A percentile compares a stretch with the other conserved stretches of the same genome.
Evolutionary conservation across 192 early-diverging fungal genomes (phyloP).

Genomic region (Jimgerdemannia lactiflua): DNA sequence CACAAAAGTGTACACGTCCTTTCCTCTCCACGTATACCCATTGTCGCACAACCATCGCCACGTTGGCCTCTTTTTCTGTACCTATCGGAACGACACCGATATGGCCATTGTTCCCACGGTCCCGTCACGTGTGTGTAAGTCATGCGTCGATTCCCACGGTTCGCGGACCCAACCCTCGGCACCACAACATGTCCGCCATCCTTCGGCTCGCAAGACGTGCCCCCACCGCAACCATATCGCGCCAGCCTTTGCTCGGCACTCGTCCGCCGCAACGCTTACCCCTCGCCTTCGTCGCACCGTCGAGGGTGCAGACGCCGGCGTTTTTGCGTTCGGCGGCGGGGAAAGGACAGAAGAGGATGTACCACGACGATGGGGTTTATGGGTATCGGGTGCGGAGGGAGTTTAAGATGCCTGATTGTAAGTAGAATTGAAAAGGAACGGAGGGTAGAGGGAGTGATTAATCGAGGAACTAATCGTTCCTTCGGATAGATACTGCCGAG

Average conservation of each 20-base stretch:
- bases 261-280: neutral
- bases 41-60: no score
- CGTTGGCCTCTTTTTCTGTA: no score
- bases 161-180: no score
- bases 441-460: neutral
- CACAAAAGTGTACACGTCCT: no score
- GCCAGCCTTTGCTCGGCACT: neutral
- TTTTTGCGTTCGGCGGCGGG: neutral
- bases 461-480: neutral
- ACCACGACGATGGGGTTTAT: conserved; percentile 82
- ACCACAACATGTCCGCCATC: neutral
- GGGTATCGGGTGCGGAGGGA: conserved; percentile 82
- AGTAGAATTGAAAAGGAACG: conserved; percentile 16
- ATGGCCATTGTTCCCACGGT: no score
- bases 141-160: no score
- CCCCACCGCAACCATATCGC: neutral
- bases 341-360: conserved; percentile 22
- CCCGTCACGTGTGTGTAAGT: no score
- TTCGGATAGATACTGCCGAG: conserved; percentile 57
- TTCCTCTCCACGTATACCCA: no score
- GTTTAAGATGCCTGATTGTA: conserved; percentile 74
- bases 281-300: neutral
- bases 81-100: no score
- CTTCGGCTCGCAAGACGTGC: neutral
- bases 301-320: neutral